Base-by-base conservation (phyloP, 2,329 filamentous ascomycete genomes). In the Nemania abortiva region DNA sequence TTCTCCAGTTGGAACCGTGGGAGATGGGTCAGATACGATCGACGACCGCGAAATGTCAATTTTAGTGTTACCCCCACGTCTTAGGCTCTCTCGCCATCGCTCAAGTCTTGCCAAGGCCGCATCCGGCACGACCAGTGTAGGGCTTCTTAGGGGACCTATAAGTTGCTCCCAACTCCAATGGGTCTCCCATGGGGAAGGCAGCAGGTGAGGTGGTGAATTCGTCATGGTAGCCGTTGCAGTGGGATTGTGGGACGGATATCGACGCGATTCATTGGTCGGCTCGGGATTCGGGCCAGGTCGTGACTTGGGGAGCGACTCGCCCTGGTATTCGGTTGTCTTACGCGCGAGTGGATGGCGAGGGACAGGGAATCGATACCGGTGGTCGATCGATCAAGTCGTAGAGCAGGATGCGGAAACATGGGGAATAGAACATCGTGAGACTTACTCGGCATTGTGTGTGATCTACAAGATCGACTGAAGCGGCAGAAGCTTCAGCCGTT, bases 381-480 rank as follows among this genome's bases (percentile, higher is more conserved):
- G 53, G 52, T 37, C 37, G 20, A n/a, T 24, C 42, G 37, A 55
- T 37, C 45, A 39, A 34, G 11, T n/a, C 24, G 55, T 52, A n/a
- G 63, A 31, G 60, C 22, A 37, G 42, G 11, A 37, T 39, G 62
- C 54, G 37, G 42, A 61, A 56, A 55, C 11, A 24, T 11, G 24
- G 27, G 13, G 24, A 45, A 56, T 9, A 70, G 58, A 37, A 31
- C n/a, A 47, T 29, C 52, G 18, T 31, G 27, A 31, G 42, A 76
- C 76, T 76, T 76, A 77, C 76, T 77, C 56, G 74, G 76, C 76
- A 77, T 77, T 50, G 69, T 75, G 69, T 65, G 65, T 34, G 42
- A 65, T 50, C 55, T 39, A 27, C 29, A 18, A 22, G 50, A 54
- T 53, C 53, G 64, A 69, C 63, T 24, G 58, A 68, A 69, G 66